Base-by-base conservation (phyloP, 2,329 filamentous ascomycete species). In the Aspergillus pseudoviridinutans region DNA sequence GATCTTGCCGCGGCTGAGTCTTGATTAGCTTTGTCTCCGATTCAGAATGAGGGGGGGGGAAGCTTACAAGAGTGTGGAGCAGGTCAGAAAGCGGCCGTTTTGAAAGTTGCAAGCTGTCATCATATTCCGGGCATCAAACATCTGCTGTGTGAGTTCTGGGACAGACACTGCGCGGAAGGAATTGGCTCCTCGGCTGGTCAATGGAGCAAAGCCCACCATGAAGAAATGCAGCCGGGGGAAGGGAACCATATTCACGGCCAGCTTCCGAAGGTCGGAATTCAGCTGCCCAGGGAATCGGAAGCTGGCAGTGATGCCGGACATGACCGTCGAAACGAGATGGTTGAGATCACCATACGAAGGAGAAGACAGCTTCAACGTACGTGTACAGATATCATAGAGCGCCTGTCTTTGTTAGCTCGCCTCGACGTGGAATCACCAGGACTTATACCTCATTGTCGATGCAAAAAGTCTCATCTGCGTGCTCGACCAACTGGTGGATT, bases 51-150 rank as follows among this genome's bases (percentile, higher is more conserved):
- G 22, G 17, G 2, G 22, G 17, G 17, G 47, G 22, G 61, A 28
- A 41, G 81, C 86, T 79, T 79, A 86, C 62, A 99, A 99, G 82
- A 99, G 96, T 77, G 94, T 92, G 78, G 89, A 97, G 89, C 94
- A 99, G 70, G 94, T 99, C 74, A 99, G 87, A 85, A 97, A 99
- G 74, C 94, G 94, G 79, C 94, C 94, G 80, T 97, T 99, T 74
- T 94, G 91, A 92, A 97, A 99, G 84, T 99, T 94, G 65, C 92
- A 95, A 66, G 94, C 94, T 82, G 94, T 94, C 94, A 99, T 99
- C 93, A 99, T 99, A 88, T 99, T 99, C 91, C 97, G 97, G 74
- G 94, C 92, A 84, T 99, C 94, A 85, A 96, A 99, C 92, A 99
- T 97, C 82, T 99, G 94, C 85, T 99, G 94, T 73, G 94, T 97